Conservation (phyloP, 2,329 filamentous ascomycete genomes). For the Penicillium sp. region DNA sequence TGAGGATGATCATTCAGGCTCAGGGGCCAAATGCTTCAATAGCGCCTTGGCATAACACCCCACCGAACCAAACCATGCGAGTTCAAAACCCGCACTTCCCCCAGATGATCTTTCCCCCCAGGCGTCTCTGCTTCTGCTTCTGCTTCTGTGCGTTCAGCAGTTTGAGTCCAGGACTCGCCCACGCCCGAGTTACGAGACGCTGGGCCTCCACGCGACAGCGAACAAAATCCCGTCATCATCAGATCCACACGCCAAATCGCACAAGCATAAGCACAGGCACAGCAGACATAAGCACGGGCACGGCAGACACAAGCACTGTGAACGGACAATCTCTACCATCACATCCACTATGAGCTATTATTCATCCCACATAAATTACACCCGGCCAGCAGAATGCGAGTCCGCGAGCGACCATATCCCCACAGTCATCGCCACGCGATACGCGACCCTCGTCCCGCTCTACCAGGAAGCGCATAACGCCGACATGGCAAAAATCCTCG, state of each 20-base stretch:
- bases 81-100: constrained; percentile 1
- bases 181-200: too few species aligned
- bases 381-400: constrained; percentile 15
- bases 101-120: background rate
- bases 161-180: too few species aligned
- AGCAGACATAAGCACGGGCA: too few species aligned
- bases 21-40: constrained; percentile 7
- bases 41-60: constrained; percentile 11
- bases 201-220: too few species aligned
- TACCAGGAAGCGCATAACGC: constrained; percentile 13
- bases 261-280: too few species aligned
- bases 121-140: too few species aligned
- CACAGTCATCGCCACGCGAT: constrained; percentile 4
- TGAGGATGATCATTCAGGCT: background rate
- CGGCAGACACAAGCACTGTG: too few species aligned
- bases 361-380: too few species aligned
- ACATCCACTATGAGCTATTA: background rate
- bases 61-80: background rate
- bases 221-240: too few species aligned
- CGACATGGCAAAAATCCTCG: constrained; percentile 14
- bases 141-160: too few species aligned
- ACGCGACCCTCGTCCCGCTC: constrained; percentile 21
- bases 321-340: background rate
- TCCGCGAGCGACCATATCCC: constrained; percentile 14
- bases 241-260: too few species aligned